Base-by-base conservation (phyloP, 108 stramenopile species). In the Mayamaea pseudoterrestris region DNA sequence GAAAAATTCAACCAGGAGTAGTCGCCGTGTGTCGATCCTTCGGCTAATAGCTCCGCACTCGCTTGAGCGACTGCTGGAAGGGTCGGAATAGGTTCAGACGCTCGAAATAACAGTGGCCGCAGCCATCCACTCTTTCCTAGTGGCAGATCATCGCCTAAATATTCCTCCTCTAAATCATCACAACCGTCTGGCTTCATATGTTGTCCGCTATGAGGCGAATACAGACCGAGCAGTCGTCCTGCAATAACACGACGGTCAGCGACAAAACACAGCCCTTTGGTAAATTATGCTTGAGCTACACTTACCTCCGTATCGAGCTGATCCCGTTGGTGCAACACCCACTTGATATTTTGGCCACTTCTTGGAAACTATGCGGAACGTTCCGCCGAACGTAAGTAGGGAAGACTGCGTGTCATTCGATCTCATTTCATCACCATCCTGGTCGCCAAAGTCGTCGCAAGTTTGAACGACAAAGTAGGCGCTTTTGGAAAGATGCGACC, bases 221-320 rank as follows among this genome's bases (percentile, higher is more conserved):
- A 81, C 41, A 87, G 59, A 35, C 81, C 71, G 12, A 94, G 58
- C 74, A 88, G 73, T 44, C 90, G 52, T 30, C 93, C n/a, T n/a
- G n/a, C n/a, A n/a, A n/a, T n/a, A n/a, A n/a, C n/a, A n/a, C n/a
- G n/a, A n/a, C n/a, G n/a, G n/a, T n/a, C n/a, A n/a, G n/a, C n/a
- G n/a, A n/a, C n/a, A n/a, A n/a, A n/a, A n/a, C n/a, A n/a, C n/a
- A n/a, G n/a, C n/a, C n/a, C n/a, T n/a, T n/a, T n/a, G n/a, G n/a
- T n/a, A n/a, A n/a, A n/a, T n/a, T n/a, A n/a, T n/a, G n/a, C n/a
- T n/a, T n/a, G n/a, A n/a, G n/a, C n/a, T n/a, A n/a, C n/a, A n/a
- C n/a, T n/a, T n/a, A n/a, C n/a, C 93, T 17, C 93, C 93, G 49
- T 71, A 89, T 31, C 78, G 83, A 8, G 67, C 62, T 35, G 83